Evolutionary conservation across 305 asterid genomes (phyloP).

Genomic region (Withania somnifera): DNA sequence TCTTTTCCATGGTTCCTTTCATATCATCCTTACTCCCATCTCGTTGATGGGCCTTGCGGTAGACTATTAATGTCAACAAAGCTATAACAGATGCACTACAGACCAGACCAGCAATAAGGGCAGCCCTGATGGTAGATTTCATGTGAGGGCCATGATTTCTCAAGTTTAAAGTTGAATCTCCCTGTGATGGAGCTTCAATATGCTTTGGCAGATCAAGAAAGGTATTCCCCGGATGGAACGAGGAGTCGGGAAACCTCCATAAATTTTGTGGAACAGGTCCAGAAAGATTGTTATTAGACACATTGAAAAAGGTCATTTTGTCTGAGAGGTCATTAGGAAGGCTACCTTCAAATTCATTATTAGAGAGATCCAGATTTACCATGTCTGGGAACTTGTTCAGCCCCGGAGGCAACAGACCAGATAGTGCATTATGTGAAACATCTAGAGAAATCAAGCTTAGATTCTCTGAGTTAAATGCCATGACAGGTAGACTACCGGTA

Average conservation of each 20-base stretch:
- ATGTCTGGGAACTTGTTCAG: slow-evolving; percentile 38
- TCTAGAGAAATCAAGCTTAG: slow-evolving; percentile 37
- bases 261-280: slow-evolving; percentile 63
- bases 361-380: slow-evolving; percentile 48
- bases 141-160: slow-evolving; percentile 29
- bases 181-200: slow-evolving; percentile 19
- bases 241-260: slow-evolving; percentile 58
- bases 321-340: slow-evolving; percentile 55
- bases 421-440: slow-evolving; percentile 56
- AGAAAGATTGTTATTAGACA: slow-evolving; percentile 67
- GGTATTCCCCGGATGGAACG: slow-evolving; percentile 76
- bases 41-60: slow-evolving; percentile 31
- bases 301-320: slow-evolving; percentile 37
- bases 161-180: slow-evolving; percentile 17
- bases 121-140: slow-evolving; percentile 37
- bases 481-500: slow-evolving; percentile 41
- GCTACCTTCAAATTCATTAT: slow-evolving; percentile 53
- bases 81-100: slow-evolving; percentile 33
- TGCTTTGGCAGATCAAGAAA: slow-evolving; percentile 36
- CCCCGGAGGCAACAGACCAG: slow-evolving; percentile 42
- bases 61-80: slow-evolving; percentile 29
- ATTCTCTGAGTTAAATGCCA: slow-evolving; percentile 16
- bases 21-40: slow-evolving; percentile 12
- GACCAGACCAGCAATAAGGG: slow-evolving; percentile 49
- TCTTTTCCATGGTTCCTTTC: slow-evolving; percentile 27